Percentiles rank a stretch among this genome's conserved stretches.
phyloP scores from a whole-genome alignment of 139 green algal species.

The Asterochloris sp. region DNA sequence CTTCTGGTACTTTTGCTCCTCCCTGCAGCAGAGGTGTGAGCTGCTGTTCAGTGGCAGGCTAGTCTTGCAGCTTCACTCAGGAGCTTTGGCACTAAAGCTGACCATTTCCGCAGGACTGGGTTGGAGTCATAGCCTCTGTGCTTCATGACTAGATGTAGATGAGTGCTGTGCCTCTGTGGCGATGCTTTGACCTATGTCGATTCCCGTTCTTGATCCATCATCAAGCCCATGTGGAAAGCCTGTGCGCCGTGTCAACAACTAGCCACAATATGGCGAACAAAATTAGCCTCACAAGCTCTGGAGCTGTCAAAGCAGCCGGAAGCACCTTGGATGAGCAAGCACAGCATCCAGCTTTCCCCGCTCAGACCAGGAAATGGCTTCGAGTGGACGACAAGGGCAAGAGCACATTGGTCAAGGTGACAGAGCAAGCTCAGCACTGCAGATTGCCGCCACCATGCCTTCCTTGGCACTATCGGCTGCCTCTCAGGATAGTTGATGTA shows the following conservation, averaged over 20 bases:
- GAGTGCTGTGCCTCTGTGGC: neutral
- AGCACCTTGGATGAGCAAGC: neutral
- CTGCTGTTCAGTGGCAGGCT: neutral
- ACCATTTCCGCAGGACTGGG: slow-evolving; percentile 4
- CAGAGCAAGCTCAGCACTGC: neutral
- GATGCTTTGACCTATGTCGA: neutral
- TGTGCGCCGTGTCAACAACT: neutral
- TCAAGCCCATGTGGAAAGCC: neutral
- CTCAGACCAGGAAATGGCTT: slow-evolving; percentile 14
- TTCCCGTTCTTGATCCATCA: neutral
- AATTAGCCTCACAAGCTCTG: neutral
- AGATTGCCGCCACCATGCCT: neutral
- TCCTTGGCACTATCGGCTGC: too few species aligned
- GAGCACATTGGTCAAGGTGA: slow-evolving; percentile 9
- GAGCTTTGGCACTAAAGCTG: neutral
- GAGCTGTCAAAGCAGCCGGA: neutral
- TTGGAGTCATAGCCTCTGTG: slow-evolving; percentile 3
- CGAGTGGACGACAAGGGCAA: slow-evolving; percentile 12
- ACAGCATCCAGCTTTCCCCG: neutral
- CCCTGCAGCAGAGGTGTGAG: neutral
- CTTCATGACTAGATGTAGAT: neutral
- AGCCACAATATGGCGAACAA: neutral
- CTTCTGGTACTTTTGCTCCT: slow-evolving; percentile 13
- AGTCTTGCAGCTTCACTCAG: neutral
- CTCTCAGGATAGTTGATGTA: too few species aligned